phyloP scores from a whole-genome alignment of 331 rosid species.

The Telfairia occidentalis region DNA sequence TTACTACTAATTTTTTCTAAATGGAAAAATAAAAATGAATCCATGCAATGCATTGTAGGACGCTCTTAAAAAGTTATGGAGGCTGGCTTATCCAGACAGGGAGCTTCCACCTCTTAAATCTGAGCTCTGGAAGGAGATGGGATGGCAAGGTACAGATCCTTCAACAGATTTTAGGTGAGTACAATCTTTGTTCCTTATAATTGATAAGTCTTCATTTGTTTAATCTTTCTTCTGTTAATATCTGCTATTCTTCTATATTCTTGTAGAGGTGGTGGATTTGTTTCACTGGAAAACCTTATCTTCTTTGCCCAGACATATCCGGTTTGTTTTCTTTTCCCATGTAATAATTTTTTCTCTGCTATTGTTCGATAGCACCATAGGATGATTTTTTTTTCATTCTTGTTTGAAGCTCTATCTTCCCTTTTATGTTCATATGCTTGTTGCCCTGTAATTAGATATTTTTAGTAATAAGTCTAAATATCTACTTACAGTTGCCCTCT shows the following conservation, averaged over 20 bases:
- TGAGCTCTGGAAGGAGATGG: conserved; percentile 97
- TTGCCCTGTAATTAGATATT: neutral
- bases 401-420: neutral
- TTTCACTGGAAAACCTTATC: conserved; percentile 89
- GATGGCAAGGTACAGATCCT: conserved; percentile 98
- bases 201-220: neutral
- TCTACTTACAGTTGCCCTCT: neutral
- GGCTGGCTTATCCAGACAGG: conserved; percentile 71
- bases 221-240: neutral
- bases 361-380: neutral
- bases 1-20: neutral
- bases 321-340: conserved; percentile 40
- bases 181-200: neutral
- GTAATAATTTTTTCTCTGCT: neutral
- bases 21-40: neutral
- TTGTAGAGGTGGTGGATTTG: conserved; percentile 88
- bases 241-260: conserved; percentile 12
- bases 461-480: neutral
- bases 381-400: neutral
- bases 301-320: conserved; percentile 76
- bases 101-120: conserved; percentile 79
- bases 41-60: conserved; percentile 43
- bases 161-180: conserved; percentile 92
- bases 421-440: neutral
- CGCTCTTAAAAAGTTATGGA: conserved; percentile 70